Base-by-base conservation (phyloP, 2,329 filamentous ascomycete species). In the Thelonectria blattea region DNA sequence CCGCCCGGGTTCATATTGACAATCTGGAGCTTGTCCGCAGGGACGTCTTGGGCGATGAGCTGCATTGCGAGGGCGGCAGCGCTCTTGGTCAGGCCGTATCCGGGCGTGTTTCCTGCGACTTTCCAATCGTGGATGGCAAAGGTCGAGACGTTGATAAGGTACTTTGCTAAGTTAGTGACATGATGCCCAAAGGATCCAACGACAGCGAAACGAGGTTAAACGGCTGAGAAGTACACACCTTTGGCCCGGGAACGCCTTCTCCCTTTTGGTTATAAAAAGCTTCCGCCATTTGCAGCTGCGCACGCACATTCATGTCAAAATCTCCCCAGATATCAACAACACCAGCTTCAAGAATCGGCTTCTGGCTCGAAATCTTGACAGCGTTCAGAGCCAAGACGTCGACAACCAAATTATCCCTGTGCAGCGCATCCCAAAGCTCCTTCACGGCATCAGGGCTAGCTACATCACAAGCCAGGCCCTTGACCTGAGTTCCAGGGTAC, bases 21-120 rank as follows among this genome's bases (percentile, higher is more conserved):
- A 14, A 74, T 62, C 15, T 74, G 72, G 58, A 74, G 61, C 3
- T 73, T 61, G 0, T 56, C 53, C 0, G 66, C 59, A 1, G 69
- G 51, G 0, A 69, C 68, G 5, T 79, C 76, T n/a, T 72, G 65
- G 5, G 78, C 77, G 9, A 80, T 69, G 34, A 73, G 61, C 67
- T 81, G 78, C 37, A 81, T 61, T 7, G 74, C 60, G 10, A 75
- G 60, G 0, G 77, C 73, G 0, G 72, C 71, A 0, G 77, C 65
- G 17, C 72, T 73, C 69, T 82, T 82, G 22, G 76, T 77, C 37
- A 75, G 37, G 1, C 70, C 69, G 60, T 81, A 80, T 0, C 61
- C 61, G 2, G 72, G 69, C 5, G 55, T 11, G 0, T 61, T 53
- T 5, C 37, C 2, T 1, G 61, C 52, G 1, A 54, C 1, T 8